Evolutionary conservation across 805 yeast genomes (phyloP).

Genomic region (Schizosaccharomyces lindneri): DNA sequence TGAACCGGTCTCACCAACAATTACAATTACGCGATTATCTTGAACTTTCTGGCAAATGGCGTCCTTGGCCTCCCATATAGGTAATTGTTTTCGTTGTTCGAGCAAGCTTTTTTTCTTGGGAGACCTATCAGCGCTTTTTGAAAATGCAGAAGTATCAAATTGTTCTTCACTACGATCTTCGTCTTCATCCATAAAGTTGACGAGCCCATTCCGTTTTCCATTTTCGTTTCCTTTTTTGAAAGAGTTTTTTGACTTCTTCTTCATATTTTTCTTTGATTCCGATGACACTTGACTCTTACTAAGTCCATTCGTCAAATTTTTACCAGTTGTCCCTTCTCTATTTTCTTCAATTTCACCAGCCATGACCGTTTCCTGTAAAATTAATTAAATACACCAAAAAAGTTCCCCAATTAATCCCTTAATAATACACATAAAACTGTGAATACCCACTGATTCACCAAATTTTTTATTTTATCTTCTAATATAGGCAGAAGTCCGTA

Average conservation of each 20-base stretch:
- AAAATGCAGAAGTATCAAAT: neutral
- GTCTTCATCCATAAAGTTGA: neutral
- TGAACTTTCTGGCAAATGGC: slow-evolving; percentile 31
- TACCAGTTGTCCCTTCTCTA: neutral
- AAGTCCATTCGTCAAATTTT: neutral
- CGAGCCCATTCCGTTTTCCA: neutral
- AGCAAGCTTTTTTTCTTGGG: slow-evolving; percentile 14
- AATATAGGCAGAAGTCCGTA: too few relatives aligned
- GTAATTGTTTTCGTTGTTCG: slow-evolving; percentile 32
- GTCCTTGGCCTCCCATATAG: slow-evolving; percentile 50
- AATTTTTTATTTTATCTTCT: too few relatives aligned
- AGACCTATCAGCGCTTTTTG: neutral
- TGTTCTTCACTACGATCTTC: neutral
- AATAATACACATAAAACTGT: too few relatives aligned
- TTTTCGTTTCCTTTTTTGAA: neutral
- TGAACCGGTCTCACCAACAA: slow-evolving; percentile 93
- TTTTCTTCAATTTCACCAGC: neutral
- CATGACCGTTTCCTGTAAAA: neutral
- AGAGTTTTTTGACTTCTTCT: neutral
- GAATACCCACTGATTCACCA: too few relatives aligned
- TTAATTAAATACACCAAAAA: too few relatives aligned
- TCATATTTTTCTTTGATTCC: neutral
- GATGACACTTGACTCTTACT: neutral
- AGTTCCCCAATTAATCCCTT: too few relatives aligned
- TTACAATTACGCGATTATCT: slow-evolving; percentile 40